Conservation (phyloP, 2,329 filamentous ascomycete species). For the Albophoma yamanashiensis region DNA sequence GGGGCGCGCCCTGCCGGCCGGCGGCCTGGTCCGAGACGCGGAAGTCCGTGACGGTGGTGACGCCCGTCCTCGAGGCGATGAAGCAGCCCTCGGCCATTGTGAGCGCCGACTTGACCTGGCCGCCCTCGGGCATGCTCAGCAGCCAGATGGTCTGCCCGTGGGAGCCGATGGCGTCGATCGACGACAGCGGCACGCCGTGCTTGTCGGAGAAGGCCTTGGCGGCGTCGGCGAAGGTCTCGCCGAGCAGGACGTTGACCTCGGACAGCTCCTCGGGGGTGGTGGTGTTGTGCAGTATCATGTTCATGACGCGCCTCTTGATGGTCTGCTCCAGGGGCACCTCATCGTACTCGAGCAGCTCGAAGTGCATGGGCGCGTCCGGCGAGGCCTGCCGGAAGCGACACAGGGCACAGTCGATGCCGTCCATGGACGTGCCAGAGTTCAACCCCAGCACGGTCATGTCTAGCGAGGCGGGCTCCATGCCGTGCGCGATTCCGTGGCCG, state of each 20-base stretch:
- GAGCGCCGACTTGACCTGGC: slow-evolving; percentile 34
- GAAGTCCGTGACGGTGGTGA: slow-evolving; percentile 47
- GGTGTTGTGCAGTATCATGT: slow-evolving; percentile 42
- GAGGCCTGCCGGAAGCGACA: slow-evolving; percentile 44
- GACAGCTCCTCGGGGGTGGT: slow-evolving; percentile 43
- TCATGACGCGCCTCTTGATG: slow-evolving; percentile 46
- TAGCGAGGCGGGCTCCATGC: slow-evolving; percentile 16
- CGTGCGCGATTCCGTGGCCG: background rate
- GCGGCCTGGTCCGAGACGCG: slow-evolving; percentile 36
- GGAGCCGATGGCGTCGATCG: slow-evolving; percentile 44
- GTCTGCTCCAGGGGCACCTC: slow-evolving; percentile 41
- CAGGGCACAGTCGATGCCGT: slow-evolving; percentile 47
- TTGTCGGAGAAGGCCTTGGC: slow-evolving; percentile 37
- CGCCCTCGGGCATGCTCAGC: slow-evolving; percentile 37
- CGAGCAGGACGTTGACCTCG: slow-evolving; percentile 45
- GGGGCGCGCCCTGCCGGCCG: slow-evolving; percentile 35
- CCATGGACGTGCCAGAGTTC: slow-evolving; percentile 38
- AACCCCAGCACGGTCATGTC: slow-evolving; percentile 43
- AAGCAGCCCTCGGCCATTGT: slow-evolving; percentile 48
- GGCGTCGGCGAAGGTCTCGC: slow-evolving; percentile 43
- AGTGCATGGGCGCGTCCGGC: slow-evolving; percentile 40
- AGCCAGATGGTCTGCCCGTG: slow-evolving; percentile 51
- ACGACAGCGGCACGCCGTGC: slow-evolving; percentile 27
- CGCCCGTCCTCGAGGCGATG: slow-evolving; percentile 41
- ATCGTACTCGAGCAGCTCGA: slow-evolving; percentile 45